Percentiles rank a stretch among this genome's conserved stretches.
Conservation (phyloP, 2,329 filamentous ascomycete species). For the Grosmannia serpens region DNA sequence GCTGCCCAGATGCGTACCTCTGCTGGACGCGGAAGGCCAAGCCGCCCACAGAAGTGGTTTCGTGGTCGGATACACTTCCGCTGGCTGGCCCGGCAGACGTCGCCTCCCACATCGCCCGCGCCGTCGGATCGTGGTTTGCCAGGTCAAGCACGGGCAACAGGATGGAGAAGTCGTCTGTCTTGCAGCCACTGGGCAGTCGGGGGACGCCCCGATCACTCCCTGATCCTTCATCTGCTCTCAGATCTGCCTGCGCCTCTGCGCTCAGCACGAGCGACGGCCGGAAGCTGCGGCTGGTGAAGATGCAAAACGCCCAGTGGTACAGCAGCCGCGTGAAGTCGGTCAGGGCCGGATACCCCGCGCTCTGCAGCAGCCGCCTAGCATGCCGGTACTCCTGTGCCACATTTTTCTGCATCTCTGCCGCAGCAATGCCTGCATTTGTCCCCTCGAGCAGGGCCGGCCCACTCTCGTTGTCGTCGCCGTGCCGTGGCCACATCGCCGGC, state of each 20-base stretch:
- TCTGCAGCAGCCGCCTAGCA: slow-evolving; percentile 26
- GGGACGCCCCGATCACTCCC: slow-evolving; percentile 15
- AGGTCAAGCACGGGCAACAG: slow-evolving; percentile 62
- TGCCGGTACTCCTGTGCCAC: slow-evolving; percentile 34
- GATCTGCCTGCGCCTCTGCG: slow-evolving; percentile 8
- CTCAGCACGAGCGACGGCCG: slow-evolving; percentile 46
- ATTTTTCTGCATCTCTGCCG: slow-evolving; percentile 34
- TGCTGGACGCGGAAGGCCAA: slow-evolving; percentile 31
- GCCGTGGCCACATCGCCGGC: slow-evolving; percentile 50
- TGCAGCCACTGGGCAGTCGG: slow-evolving; percentile 22
- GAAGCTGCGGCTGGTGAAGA: slow-evolving; percentile 56
- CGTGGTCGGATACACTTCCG: slow-evolving; percentile 11
- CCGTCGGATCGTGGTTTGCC: slow-evolving; percentile 55
- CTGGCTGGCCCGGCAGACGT: slow-evolving; percentile 14
- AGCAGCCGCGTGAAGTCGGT: slow-evolving; percentile 33
- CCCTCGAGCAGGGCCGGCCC: slow-evolving; percentile 34
- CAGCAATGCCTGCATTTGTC: slow-evolving; percentile 38
- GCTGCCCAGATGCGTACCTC: slow-evolving; percentile 37
- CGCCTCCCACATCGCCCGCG: slow-evolving; percentile 47
- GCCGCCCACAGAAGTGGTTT: neutral
- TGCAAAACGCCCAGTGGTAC: slow-evolving; percentile 53
- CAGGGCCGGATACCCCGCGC: slow-evolving; percentile 16
- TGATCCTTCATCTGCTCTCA: neutral
- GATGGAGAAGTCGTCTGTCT: slow-evolving; percentile 51
- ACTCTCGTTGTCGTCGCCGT: slow-evolving; percentile 31